Evolutionary conservation across 176 grass and related monocot species (phyloP), one percentile per base, ranked within the genome.

Genomic region (Raddia distichophylla): DNA sequence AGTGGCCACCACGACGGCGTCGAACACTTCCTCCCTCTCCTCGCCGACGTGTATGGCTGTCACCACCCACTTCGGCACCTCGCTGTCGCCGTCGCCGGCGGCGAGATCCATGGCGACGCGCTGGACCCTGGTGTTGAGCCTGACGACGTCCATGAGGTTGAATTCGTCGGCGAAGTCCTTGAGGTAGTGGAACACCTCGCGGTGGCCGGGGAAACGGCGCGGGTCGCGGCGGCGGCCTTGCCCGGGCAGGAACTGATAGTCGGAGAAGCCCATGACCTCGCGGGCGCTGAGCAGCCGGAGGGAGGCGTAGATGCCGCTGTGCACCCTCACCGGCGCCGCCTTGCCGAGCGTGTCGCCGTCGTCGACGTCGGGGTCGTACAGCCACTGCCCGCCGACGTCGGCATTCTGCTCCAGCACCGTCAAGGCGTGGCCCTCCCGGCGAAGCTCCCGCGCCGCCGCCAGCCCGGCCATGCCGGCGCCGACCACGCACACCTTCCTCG

Each of bases 331-430:
- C 59, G 69, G 83, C n/a, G 45, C 43, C 19, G 14, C 5, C 19
- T 9, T 0, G 13, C 80, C 84, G 0, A 86, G 56, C 13, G 66
- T 45, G 17, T 80, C 72, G 33, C 74, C 84, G 84, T 75, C 55
- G 48, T 89, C 73, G 58, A 33, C 43, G 0, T 0, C 13, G 1
- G 82, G 32, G 42, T 85, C 82, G 55, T 88, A 91, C 54, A 91
- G 73, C 90, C 90, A 91, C 54, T 82, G 72, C 32, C 90, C 82
- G 48, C 90, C 90, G 1, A 83, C 74, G 34, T 70, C 77, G 44
- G 15, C 14, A 15, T 48, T 63, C 75, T 88, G 82, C 77, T 91
- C 89, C 57, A 91, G 12, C 11, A 91, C 77, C 12, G 79, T 71
- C 12, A 91, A 77, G 7, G 18, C 22, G 60, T 82, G 90, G 22